phyloP scores from a whole-genome alignment of 805 yeast genomes.

The Hagleromyces aurorensis region DNA sequence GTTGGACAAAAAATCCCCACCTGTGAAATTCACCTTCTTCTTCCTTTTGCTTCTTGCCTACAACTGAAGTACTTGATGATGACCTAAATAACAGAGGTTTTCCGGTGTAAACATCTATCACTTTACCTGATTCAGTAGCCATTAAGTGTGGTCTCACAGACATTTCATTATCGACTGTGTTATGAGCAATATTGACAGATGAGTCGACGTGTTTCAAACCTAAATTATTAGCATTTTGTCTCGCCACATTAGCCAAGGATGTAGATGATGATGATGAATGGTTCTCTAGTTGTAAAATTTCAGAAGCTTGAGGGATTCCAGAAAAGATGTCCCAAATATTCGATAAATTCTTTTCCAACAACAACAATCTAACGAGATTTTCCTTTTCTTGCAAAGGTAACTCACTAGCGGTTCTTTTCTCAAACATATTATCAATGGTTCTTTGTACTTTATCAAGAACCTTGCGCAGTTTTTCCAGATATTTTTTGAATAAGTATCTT shows the following conservation, averaged over 20 bases:
- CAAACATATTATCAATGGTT: constrained; percentile 49
- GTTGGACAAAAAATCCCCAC: constrained; percentile 75
- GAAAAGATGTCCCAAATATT: constrained; percentile 39
- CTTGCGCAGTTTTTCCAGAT: constrained; percentile 35
- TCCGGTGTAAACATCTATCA: constrained; percentile 62
- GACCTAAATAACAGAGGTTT: constrained; percentile 60
- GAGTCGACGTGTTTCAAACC: constrained; percentile 20
- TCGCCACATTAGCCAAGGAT: constrained; percentile 2
- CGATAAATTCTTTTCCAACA: constrained; percentile 61
- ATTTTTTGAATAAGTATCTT: constrained; percentile 33
- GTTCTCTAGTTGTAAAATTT: too few species aligned
- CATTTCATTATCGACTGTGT: constrained; percentile 6
- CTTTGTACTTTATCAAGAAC: constrained; percentile 35
- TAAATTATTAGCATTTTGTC: constrained; percentile 4
- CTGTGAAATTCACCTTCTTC: constrained; percentile 87
- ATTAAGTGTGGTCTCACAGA: constrained; percentile 53
- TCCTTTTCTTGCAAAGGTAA: constrained; percentile 67
- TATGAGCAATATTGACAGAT: constrained; percentile 3
- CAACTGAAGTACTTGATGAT: constrained; percentile 54
- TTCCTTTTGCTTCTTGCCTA: constrained; percentile 72
- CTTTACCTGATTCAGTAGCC: constrained; percentile 55
- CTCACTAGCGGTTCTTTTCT: constrained; percentile 45
- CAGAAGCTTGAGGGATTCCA: constrained; percentile 19
- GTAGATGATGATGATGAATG: too few species aligned
- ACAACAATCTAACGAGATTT: constrained; percentile 56